These are phyloP conservation scores for Naematelia aurantialba DNA, from an alignment of 768 basidiomycete species.

Conservation along the genomic window DNA sequence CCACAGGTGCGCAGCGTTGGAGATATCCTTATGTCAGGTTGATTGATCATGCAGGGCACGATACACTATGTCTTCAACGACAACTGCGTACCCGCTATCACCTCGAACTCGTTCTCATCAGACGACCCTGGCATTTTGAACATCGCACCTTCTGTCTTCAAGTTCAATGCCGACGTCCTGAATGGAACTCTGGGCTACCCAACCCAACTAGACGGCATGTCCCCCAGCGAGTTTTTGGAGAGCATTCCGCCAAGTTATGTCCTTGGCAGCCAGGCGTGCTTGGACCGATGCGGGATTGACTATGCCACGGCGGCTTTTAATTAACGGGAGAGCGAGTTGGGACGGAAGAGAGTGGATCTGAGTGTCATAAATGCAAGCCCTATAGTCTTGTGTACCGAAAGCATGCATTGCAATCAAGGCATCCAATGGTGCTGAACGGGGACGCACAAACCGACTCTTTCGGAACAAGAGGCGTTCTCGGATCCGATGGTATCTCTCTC, in stretches of 20 bases:
- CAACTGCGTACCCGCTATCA: conserved; percentile 12
- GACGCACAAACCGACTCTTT: no score
- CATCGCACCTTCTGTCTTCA: conserved; percentile 12
- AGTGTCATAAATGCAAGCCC: neutral
- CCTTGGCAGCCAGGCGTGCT: conserved; percentile 1
- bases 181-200: conserved; percentile 13
- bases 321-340: neutral
- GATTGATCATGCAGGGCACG: neutral
- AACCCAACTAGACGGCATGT: neutral
- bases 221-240: conserved; percentile 4
- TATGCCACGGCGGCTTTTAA: neutral
- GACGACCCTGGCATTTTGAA: conserved; percentile 14
- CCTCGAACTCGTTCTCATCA: conserved; percentile 4
- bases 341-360: neutral
- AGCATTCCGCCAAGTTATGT: conserved; percentile 6
- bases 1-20: no score
- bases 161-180: conserved; percentile 7
- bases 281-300: conserved; percentile 4
- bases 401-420: no score
- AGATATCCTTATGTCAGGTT: neutral
- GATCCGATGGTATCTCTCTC: neutral
- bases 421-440: neutral
- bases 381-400: no score
- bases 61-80: conserved; percentile 19
- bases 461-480: no score